Evolutionary conservation across 768 basidiomycete species (phyloP).

Genomic region (Mrakia gelida): DNA sequence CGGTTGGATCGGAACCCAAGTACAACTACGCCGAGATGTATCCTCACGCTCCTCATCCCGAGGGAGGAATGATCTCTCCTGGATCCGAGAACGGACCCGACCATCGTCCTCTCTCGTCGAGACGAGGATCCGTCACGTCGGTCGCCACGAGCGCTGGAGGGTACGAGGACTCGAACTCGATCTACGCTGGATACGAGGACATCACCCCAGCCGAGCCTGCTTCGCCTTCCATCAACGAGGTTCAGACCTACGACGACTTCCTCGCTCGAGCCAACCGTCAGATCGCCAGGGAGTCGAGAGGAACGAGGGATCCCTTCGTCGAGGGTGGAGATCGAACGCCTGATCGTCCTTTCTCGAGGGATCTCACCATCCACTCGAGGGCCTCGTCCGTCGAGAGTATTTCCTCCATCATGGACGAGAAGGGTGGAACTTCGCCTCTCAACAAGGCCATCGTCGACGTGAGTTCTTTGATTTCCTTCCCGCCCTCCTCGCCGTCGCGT

Average conservation of each 20-base stretch:
- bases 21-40: slow-evolving; percentile 33
- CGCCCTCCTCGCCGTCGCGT: too few relatives aligned
- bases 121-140: slow-evolving; percentile 32
- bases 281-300: slow-evolving; percentile 72
- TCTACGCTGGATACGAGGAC: slow-evolving; percentile 33
- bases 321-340: slow-evolving; percentile 57
- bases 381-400: slow-evolving; percentile 86
- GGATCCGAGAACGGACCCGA: slow-evolving; percentile 12
- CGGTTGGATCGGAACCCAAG: slow-evolving; percentile 18
- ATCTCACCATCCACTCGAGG: slow-evolving; percentile 63
- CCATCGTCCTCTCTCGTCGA: slow-evolving; percentile 3
- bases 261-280: slow-evolving; percentile 76
- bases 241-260: slow-evolving; percentile 67
- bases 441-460: slow-evolving; percentile 91
- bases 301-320: slow-evolving; percentile 73
- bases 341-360: slow-evolving; percentile 57
- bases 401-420: slow-evolving; percentile 84
- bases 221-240: slow-evolving; percentile 7
- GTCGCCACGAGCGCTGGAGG: slow-evolving; percentile 46
- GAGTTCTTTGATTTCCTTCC: slow-evolving; percentile 36
- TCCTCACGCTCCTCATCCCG: slow-evolving; percentile 30
- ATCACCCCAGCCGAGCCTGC: slow-evolving; percentile 32
- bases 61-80: slow-evolving; percentile 21
- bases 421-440: slow-evolving; percentile 72
- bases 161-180: slow-evolving; percentile 56